These are phyloP conservation scores for Trichoderma koningiopsis DNA, from an alignment of 2,329 filamentous ascomycete genomes.

Conservation along the genomic window DNA sequence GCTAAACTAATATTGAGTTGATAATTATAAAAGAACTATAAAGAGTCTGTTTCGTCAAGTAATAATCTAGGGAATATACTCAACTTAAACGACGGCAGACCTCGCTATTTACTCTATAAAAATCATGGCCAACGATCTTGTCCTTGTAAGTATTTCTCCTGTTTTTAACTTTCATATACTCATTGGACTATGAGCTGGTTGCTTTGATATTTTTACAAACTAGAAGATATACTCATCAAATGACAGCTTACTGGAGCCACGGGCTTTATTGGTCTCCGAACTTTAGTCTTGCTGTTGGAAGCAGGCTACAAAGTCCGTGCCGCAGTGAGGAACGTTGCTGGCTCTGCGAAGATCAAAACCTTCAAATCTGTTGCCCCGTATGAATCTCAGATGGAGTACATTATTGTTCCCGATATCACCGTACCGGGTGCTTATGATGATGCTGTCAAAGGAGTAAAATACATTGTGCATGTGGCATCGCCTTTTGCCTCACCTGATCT, in stretches of 20 bases:
- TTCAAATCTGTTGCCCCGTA: slow-evolving; percentile 9
- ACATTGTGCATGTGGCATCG: slow-evolving; percentile 41
- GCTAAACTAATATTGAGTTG: neutral
- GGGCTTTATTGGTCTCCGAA: slow-evolving; percentile 36
- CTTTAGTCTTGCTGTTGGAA: slow-evolving; percentile 32
- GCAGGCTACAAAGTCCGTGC: slow-evolving; percentile 35
- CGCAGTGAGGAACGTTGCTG: slow-evolving; percentile 33
- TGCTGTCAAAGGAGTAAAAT: slow-evolving; percentile 39
- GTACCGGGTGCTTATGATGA: slow-evolving; percentile 43
- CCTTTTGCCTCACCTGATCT: slow-evolving; percentile 25
- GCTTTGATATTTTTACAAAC: neutral
- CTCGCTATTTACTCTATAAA: neutral
- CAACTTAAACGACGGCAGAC: neutral
- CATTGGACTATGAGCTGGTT: neutral
- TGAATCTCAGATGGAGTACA: slow-evolving; percentile 30
- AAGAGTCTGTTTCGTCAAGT: neutral
- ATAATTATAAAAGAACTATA: neutral
- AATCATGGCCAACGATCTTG: slow-evolving; percentile 18
- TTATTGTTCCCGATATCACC: slow-evolving; percentile 44
- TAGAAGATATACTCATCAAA: neutral
- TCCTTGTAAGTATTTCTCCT: slow-evolving; percentile 11
- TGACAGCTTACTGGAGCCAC: slow-evolving; percentile 35
- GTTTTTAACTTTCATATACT: neutral
- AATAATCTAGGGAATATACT: neutral
- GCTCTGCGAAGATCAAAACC: slow-evolving; percentile 25